Base-by-base conservation (phyloP, 2,329 filamentous ascomycete genomes). In the Shiraia sp. region DNA sequence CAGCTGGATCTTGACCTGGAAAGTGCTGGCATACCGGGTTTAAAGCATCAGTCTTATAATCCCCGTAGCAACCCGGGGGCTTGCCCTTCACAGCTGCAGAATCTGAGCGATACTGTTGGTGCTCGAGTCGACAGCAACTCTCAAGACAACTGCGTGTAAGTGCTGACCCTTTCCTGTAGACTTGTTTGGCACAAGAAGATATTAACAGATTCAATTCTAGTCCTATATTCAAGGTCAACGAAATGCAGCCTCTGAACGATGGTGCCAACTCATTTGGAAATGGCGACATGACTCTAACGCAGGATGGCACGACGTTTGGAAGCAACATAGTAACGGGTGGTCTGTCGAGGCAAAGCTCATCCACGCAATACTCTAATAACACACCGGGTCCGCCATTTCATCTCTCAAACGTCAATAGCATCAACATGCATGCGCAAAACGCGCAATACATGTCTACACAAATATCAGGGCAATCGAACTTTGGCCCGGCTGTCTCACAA, bases 1-100 rank as follows among this genome's bases (percentile, higher is more conserved):
- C 93, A 97, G 66, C 76, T 97, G 4, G 90, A 97, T 54, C 86
- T 96, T 12, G 93, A 99, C 61, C 78, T 97, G 3, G 88, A 95
- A 65, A 84, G 82, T 9, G 76, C 89, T 17, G 82, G 83, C 10
- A 69, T 83, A 3, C 36, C 41, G 10, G 59, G 57, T 14, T 25
- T 63, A 5, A 42, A 48, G 16, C 47, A 77, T 79, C 53, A 83
- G 81, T 51, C 81, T 77, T 7, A 54, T 31, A 25, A 44, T 16
- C 52, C 55, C 25, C 44, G 54, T 4, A 47, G 49, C n/a, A 32
- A 33, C 13, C 42, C 44, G 27, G 51, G 49, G 34, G 49, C 40
- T 35, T 27, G 32, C 10, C 19, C 15, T 9, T 26, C 26, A 26
- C 31, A 47, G 19, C 34, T 38, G 23, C 45, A 47, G 31, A 25